phyloP scores from a whole-genome alignment of 2,329 filamentous ascomycete genomes.

The Berkeleyomyces basicola region DNA sequence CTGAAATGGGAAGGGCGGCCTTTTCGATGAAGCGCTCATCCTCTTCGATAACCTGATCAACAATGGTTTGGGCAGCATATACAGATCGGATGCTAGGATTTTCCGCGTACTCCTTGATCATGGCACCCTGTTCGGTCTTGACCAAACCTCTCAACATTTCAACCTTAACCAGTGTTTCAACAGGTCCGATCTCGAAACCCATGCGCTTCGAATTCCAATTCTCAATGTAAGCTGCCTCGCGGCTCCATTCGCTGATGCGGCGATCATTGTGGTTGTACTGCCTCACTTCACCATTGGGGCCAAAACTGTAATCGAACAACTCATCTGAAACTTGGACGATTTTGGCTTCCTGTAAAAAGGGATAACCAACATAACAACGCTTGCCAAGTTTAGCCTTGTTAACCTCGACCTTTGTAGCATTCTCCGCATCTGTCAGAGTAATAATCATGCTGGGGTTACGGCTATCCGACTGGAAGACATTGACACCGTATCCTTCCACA shows the following conservation, averaged over 20 bases:
- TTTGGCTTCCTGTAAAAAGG: slow-evolving; percentile 87
- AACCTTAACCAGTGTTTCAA: slow-evolving; percentile 81
- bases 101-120: slow-evolving; percentile 80
- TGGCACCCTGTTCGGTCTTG: slow-evolving; percentile 81
- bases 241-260: slow-evolving; percentile 70
- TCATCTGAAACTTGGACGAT: slow-evolving; percentile 82
- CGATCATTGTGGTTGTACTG: slow-evolving; percentile 54
- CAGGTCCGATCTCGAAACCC: slow-evolving; percentile 68
- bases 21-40: slow-evolving; percentile 89
- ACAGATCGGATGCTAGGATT: slow-evolving; percentile 75
- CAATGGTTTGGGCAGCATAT: slow-evolving; percentile 80
- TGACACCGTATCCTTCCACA: slow-evolving; percentile 60
- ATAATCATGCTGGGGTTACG: slow-evolving; percentile 93
- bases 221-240: slow-evolving; percentile 71
- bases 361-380: slow-evolving; percentile 81
- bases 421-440: slow-evolving; percentile 60
- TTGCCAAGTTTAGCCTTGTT: slow-evolving; percentile 71
- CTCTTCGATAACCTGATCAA: slow-evolving; percentile 77
- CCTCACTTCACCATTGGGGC: slow-evolving; percentile 47
- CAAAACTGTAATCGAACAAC: slow-evolving; percentile 70
- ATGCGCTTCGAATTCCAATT: slow-evolving; percentile 79
- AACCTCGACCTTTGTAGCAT: slow-evolving; percentile 49
- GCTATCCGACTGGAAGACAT: slow-evolving; percentile 89
- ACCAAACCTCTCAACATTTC: slow-evolving; percentile 82
- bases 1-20: slow-evolving; percentile 69